phyloP scores from a whole-genome alignment of 306 rosid species.

The Boehmeria nivea region DNA sequence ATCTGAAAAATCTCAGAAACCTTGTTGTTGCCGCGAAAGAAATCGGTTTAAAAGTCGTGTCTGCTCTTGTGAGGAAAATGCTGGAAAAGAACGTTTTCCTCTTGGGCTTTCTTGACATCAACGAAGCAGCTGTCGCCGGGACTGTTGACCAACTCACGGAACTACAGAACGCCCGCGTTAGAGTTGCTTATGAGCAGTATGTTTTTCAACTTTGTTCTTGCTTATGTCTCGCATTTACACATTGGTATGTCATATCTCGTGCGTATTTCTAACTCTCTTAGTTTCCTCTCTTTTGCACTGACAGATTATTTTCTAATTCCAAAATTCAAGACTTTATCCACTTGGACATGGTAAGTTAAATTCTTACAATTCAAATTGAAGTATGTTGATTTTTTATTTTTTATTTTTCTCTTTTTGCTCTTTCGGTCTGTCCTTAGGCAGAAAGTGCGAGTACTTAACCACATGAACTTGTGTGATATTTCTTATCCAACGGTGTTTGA shows the following conservation, averaged over 20 bases:
- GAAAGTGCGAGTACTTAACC: no score
- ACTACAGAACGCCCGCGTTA: constrained; percentile 63
- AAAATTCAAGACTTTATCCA: constrained; percentile 42
- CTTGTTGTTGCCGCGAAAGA: constrained; percentile 57
- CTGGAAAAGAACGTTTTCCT: constrained; percentile 65
- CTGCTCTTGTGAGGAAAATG: constrained; percentile 59
- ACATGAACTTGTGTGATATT: no score
- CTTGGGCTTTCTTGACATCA: constrained; percentile 65
- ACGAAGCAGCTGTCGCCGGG: constrained; percentile 47
- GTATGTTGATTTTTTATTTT: no score
- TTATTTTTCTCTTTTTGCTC: no score
- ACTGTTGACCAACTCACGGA: constrained; percentile 64
- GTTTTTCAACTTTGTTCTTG: constrained; percentile 10
- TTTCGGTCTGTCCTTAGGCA: no score
- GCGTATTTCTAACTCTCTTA: constrained; percentile 14
- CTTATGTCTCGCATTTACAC: constrained; percentile 12
- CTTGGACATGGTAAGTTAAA: constrained; percentile 87
- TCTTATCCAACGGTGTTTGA: no score
- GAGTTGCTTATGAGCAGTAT: constrained; percentile 56
- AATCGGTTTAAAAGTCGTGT: constrained; percentile 34
- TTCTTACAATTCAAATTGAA: no score
- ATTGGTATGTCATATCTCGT: constrained; percentile 5
- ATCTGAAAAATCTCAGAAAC: constrained; percentile 54
- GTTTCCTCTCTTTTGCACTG: constrained; percentile 22
- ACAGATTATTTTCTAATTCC: constrained; percentile 53